These are phyloP conservation scores for Kwoniella shivajii DNA, from an alignment of 1,284 basidiomycete species.

Conservation along the genomic window DNA sequence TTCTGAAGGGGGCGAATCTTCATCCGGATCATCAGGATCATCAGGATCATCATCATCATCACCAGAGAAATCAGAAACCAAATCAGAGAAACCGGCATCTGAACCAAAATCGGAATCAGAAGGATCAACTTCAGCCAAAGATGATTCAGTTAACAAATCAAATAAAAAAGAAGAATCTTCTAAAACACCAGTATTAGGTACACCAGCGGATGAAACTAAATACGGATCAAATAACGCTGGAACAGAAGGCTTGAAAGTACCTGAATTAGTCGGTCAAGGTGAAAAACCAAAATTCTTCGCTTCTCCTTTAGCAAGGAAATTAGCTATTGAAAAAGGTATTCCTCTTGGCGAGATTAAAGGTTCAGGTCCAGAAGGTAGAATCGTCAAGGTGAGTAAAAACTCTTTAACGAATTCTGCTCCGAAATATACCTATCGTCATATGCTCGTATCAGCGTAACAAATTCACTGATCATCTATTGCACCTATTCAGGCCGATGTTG, in stretches of 20 bases:
- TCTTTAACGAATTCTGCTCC: not conserved
- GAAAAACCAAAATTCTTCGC: slow-evolving; percentile 79
- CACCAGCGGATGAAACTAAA: slow-evolving; percentile 54
- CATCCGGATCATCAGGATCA: slow-evolving; percentile 4
- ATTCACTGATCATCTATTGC: not conserved
- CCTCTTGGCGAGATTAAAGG: slow-evolving; percentile 91
- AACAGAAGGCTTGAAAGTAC: slow-evolving; percentile 41
- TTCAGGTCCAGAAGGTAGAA: slow-evolving; percentile 89
- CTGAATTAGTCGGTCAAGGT: slow-evolving; percentile 31
- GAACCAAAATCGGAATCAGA: slow-evolving; percentile 30
- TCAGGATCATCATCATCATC: not conserved
- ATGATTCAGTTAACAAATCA: no score
- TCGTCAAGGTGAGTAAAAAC: slow-evolving; percentile 67
- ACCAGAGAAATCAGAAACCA: not conserved
- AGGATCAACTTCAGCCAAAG: slow-evolving; percentile 40
- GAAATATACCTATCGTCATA: no score
- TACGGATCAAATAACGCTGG: slow-evolving; percentile 62
- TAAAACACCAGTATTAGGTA: slow-evolving; percentile 41
- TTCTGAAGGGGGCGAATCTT: slow-evolving; percentile 38
- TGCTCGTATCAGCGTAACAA: not conserved
- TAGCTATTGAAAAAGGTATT: slow-evolving; percentile 92
- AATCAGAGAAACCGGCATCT: slow-evolving; percentile 33
- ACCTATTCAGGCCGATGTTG: slow-evolving; percentile 66
- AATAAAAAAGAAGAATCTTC: slow-evolving; percentile 55
- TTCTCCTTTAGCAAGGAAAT: slow-evolving; percentile 91